phyloP scores from a whole-genome alignment of 441 rosid species.

The Bruguiera hainesii region DNA sequence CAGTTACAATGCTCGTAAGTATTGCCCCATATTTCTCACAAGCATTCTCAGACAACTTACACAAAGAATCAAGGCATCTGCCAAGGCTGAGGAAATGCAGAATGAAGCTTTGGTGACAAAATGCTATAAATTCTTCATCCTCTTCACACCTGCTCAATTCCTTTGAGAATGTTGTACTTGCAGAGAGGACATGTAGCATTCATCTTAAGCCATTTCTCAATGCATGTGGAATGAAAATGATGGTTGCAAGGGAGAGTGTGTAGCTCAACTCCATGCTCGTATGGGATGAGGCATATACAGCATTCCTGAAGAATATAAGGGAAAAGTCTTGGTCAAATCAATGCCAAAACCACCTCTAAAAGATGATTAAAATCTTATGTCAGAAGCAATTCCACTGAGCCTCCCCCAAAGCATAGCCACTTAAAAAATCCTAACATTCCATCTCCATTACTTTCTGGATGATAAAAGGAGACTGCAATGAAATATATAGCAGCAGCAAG shows the following conservation, averaged over 20 bases:
- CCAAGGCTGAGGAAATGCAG: constrained; percentile 9
- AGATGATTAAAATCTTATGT: not conserved
- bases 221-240: constrained; percentile 78
- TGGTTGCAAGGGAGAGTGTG: constrained; percentile 85
- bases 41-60: constrained; percentile 17
- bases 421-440: not conserved
- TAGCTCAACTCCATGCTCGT: constrained; percentile 80
- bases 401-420: not conserved
- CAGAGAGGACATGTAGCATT: constrained; percentile 97
- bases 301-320: constrained; percentile 53
- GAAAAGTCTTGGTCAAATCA: not conserved
- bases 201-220: constrained; percentile 95
- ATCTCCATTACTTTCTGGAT: not conserved
- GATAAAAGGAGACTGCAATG: not conserved
- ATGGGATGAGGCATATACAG: constrained; percentile 79
- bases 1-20: no score
- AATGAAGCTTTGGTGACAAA: constrained; percentile 18
- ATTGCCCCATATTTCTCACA: no score
- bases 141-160: constrained; percentile 60
- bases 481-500: not conserved
- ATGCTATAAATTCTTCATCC: constrained; percentile 4
- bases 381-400: not conserved
- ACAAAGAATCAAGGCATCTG: constrained; percentile 18
- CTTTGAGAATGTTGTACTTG: constrained; percentile 92
- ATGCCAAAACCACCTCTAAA: not conserved